These are phyloP conservation scores for Alternaria hordeiaustralica DNA, from an alignment of 2,329 filamentous ascomycete species.

Conservation along the genomic window DNA sequence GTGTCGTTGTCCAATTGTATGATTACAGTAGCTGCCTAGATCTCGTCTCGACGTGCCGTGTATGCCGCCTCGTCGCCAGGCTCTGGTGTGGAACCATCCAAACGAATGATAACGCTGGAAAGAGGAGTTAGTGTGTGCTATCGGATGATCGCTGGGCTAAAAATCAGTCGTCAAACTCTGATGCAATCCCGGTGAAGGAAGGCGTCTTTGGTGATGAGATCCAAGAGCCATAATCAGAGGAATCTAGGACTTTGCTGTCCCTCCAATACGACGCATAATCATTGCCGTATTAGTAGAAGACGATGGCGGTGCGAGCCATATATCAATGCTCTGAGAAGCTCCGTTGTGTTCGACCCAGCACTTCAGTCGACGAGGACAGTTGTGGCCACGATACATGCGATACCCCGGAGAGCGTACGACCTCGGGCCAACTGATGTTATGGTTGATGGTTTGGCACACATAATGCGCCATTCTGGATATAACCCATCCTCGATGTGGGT, in stretches of 20 bases:
- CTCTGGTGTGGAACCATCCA: too few species aligned
- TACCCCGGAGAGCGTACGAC: conserved; percentile 17
- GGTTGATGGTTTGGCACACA: conserved; percentile 16
- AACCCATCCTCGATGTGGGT: conserved; percentile 25
- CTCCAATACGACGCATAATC: background rate
- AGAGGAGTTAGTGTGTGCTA: background rate
- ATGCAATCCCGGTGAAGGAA: too few species aligned
- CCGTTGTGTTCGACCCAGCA: conserved; percentile 7
- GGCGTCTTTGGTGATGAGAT: too few species aligned
- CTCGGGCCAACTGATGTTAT: conserved; percentile 25
- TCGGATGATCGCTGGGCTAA: background rate
- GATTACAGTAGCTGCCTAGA: conserved; percentile 18
- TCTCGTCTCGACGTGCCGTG: conserved; percentile 11
- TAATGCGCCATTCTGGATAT: conserved; percentile 8
- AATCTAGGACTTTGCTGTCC: too few species aligned
- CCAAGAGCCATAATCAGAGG: too few species aligned
- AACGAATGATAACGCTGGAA: conserved; percentile 13
- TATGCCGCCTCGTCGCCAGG: conserved; percentile 12
- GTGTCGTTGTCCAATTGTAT: conserved; percentile 10
- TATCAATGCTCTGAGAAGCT: conserved; percentile 4
- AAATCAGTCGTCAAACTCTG: too few species aligned
- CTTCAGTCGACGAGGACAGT: conserved; percentile 5
- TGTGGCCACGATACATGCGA: conserved; percentile 24
- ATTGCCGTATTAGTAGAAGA: background rate
- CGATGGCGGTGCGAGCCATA: conserved; percentile 21